Conservation (phyloP, 495 filamentous ascomycete genomes). For the Chaetomidium leptoderma region DNA sequence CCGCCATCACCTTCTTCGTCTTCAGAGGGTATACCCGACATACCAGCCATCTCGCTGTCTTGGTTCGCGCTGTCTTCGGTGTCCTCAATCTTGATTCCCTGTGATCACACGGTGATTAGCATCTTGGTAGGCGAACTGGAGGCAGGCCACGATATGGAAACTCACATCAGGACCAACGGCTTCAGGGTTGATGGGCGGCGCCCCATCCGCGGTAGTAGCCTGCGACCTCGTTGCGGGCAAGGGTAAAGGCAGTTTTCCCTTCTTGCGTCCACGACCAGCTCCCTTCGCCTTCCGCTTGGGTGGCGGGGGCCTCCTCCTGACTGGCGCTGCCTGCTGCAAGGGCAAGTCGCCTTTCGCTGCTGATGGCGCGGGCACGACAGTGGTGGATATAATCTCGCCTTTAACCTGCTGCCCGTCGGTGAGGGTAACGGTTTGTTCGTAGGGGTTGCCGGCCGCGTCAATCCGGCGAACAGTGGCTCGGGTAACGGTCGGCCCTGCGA, state of each 20-base stretch:
- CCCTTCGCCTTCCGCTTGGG: conserved; percentile 72
- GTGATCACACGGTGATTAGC: conserved; percentile 20
- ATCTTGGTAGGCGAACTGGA: not conserved
- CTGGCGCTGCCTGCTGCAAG: conserved; percentile 33
- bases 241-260: conserved; percentile 52
- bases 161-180: conserved; percentile 30
- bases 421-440: conserved; percentile 74
- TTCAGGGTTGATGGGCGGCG: conserved; percentile 29
- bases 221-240: conserved; percentile 23
- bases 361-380: conserved; percentile 39
- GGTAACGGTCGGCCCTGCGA: conserved; percentile 51
- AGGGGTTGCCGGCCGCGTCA: conserved; percentile 73
- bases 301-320: conserved; percentile 62
- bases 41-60: conserved; percentile 51
- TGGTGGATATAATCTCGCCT: conserved; percentile 67
- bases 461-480: conserved; percentile 72
- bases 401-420: conserved; percentile 77
- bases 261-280: conserved; percentile 62
- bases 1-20: conserved; percentile 47
- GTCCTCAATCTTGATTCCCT: conserved; percentile 39
- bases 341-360: conserved; percentile 26
- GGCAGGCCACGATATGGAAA: not conserved
- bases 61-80: conserved; percentile 39
- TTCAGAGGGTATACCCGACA: conserved; percentile 54
- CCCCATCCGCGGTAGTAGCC: conserved; percentile 12